Conservation (phyloP, 2,329 filamentous ascomycete genomes). For the Cladophialophora bantiana region DNA sequence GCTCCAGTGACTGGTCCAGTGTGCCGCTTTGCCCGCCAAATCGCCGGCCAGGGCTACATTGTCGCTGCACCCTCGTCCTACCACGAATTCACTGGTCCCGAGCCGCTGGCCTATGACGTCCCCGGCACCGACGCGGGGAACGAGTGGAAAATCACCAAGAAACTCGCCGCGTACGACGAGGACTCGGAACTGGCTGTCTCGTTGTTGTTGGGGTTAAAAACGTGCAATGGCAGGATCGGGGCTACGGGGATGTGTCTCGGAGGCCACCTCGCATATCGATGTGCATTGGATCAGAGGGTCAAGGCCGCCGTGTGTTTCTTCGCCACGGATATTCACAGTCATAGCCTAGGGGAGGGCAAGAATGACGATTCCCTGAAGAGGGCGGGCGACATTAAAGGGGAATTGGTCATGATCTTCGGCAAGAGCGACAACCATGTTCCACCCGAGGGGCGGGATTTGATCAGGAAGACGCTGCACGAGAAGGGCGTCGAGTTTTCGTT, state of each 20-base stretch:
- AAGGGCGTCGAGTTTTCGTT: slow-evolving; percentile 77
- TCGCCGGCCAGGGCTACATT: slow-evolving; percentile 91
- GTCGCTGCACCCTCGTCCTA: slow-evolving; percentile 89
- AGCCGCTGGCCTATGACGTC: slow-evolving; percentile 82
- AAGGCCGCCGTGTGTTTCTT: slow-evolving; percentile 85
- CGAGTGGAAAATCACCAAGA: slow-evolving; percentile 82
- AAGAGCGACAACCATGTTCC: slow-evolving; percentile 91
- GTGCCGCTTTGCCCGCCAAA: slow-evolving; percentile 85
- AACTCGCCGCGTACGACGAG: slow-evolving; percentile 83
- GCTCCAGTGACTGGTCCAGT: slow-evolving; percentile 83
- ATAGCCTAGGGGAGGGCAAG: slow-evolving; percentile 74
- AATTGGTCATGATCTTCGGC: slow-evolving; percentile 89
- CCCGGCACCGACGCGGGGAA: slow-evolving; percentile 90
- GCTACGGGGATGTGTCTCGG: slow-evolving; percentile 92
- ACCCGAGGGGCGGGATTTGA: slow-evolving; percentile 79
- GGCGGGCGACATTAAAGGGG: slow-evolving; percentile 73
- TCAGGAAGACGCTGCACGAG: slow-evolving; percentile 80
- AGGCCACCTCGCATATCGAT: slow-evolving; percentile 80
- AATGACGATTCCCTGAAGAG: slow-evolving; percentile 68
- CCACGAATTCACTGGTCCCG: slow-evolving; percentile 89
- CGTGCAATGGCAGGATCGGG: slow-evolving; percentile 82
- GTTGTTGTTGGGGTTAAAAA: slow-evolving; percentile 72
- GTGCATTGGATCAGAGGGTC: slow-evolving; percentile 77
- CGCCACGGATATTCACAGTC: slow-evolving; percentile 86
- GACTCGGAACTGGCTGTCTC: slow-evolving; percentile 74